Base-by-base conservation (phyloP, 495 filamentous ascomycete species). In the Immersiella caudata region DNA sequence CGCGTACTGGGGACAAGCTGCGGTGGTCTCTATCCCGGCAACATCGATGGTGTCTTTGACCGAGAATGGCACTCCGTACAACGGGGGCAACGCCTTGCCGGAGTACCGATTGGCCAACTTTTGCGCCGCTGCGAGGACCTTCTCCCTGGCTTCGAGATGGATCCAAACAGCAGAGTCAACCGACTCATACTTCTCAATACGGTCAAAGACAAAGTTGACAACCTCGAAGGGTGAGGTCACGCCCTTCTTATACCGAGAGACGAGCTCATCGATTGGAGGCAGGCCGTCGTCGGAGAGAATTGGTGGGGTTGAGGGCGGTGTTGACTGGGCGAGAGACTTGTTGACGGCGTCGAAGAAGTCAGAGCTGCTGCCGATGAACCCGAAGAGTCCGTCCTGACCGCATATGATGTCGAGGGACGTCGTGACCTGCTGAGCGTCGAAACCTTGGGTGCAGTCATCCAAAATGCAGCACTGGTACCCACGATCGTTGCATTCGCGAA, bases 401-500 rank as follows among this genome's bases (percentile, higher is more conserved):
- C 70, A 74, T 24, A 78, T 69, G 55, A 71, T 78, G 62, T 80
- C 79, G 21, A 81, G 60, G 5, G 78, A 72, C 0, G 74, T 78
- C 18, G 73, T 74, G 18, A 79, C 77, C 56, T 73, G 75, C 49
- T 77, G 73, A 12, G 67, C 67, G 62, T 79, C 75, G 56, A 79
- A 79, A 0, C 75, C 78, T n/a, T 74, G 76, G 16, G 74, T 79
- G 57, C 79, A 79, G 67, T 79, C 73, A 5, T 75, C 70, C 21
- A 76, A 79, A 71, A 82, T 73, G 79, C 85, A 84, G 77, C 89
- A 92, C 67, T 92, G 89, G 70, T 88, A 92, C 0, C 90, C 90
- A 14, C 90, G 86, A 74, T 91, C 90, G 73, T 89, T 90, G 60
- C 88, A 89, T 69, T 92, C 90, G 56, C 89, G 81, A 65, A 91